Evolutionary conservation across 2,329 filamentous ascomycete genomes (phyloP), one percentile per base, ranked within the genome.

Genomic region (Aspergillus udagawae): DNA sequence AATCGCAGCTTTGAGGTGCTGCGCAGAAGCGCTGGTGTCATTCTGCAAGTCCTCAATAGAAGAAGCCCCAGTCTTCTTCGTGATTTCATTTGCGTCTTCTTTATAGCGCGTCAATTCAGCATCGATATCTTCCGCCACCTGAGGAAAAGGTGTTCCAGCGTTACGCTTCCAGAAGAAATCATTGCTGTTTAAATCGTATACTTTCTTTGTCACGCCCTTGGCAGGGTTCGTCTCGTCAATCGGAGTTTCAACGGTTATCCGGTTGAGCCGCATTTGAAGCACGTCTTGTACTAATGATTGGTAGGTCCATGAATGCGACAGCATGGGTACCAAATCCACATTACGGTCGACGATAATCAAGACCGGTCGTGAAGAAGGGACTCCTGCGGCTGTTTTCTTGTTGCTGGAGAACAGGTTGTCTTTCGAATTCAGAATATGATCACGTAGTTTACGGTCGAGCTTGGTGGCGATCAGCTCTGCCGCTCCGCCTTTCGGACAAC

Each of bases 81-180:
- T 99, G 57, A 99, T 89, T 21, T 96, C 92, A 54, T 88, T 90
- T 1, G 93, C 92, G 68, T 99, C 94, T 62, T 97, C 91, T 75
- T 96, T 96, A 77, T 97, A 99, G 63, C 91, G 88, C 54, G 90
- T 93, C 70, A 97, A 83, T 72, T 99, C 93, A 9, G 89, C 86
- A 71, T 97, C 93, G 59, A 97, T 97, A 65, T 97, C 91, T 74
- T 97, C 94, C 1, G 94, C 94, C 3, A 97, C 94, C 67, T 97
- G 91, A 1, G 93, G 94, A 67, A 99, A 97, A 1, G 94, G 93
- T 21, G 91, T 82, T 7, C 89, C 86, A 1, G 94, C 91, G 72
- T 99, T 97, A 72, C 91, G 91, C 60, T 87, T 84, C 94, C 94
- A 99, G 78, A 99, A 99, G 74, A 95, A 97, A 74, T 99, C 94